phyloP scores from a whole-genome alignment of 192 early-diverging fungal genomes.

The Backusella macrospora region DNA sequence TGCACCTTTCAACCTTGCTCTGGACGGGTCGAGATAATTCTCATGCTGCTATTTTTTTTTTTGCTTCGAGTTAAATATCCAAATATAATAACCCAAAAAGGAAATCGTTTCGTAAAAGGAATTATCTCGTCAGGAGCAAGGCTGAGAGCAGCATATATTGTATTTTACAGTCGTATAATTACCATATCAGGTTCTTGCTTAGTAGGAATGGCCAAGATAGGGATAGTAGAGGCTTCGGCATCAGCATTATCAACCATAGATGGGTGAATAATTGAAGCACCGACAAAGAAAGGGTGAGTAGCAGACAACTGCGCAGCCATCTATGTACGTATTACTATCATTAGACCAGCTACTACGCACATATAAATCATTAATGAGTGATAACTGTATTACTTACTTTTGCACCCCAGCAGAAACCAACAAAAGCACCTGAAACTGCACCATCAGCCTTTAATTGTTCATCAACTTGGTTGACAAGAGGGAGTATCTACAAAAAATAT shows the following conservation, averaged over 20 bases:
- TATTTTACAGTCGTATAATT: background rate
- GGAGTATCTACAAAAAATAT: background rate
- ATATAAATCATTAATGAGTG: background rate
- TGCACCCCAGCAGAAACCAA: constrained; percentile 78
- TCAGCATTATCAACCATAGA: constrained; percentile 53
- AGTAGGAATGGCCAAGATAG: constrained; percentile 62
- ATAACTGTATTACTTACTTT: constrained; percentile 26
- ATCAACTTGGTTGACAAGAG: constrained; percentile 1
- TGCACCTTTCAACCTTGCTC: too few relatives aligned
- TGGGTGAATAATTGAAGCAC: constrained; percentile 65
- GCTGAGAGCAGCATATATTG: too few relatives aligned
- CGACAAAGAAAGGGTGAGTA: constrained; percentile 48
- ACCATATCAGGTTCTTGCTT: constrained; percentile 64
- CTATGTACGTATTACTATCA: background rate
- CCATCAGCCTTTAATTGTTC: constrained; percentile 48
- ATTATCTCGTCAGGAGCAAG: background rate
- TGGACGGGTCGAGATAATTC: too few relatives aligned
- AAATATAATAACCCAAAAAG: too few relatives aligned
- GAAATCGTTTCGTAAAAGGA: too few relatives aligned
- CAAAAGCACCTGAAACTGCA: constrained; percentile 48
- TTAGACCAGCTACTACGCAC: too few relatives aligned
- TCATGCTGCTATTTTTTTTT: too few relatives aligned
- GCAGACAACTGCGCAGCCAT: constrained; percentile 53
- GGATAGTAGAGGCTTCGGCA: constrained; percentile 53
- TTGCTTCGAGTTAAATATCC: too few relatives aligned